Conservation (phyloP, 23 red algal species). For the Pyropia haitanensis region DNA sequence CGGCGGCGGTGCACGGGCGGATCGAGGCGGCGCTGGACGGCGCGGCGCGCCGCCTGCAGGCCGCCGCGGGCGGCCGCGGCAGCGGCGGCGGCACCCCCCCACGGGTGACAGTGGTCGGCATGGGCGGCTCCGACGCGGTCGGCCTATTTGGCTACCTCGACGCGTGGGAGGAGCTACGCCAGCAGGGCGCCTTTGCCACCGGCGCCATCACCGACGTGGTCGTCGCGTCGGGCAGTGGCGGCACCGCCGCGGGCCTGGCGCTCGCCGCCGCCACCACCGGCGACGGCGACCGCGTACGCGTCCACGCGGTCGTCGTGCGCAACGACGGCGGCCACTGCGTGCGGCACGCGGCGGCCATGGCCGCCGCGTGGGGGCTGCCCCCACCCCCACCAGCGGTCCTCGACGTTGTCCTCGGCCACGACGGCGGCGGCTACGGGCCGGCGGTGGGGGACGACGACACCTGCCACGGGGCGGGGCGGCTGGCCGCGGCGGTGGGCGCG, state of each 20-base stretch:
- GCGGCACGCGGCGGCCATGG: slow-evolving; percentile 47
- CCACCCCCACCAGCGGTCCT: slow-evolving; percentile 6
- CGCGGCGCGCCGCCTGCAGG: slow-evolving; percentile 1
- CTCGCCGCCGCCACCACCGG: slow-evolving; percentile 38
- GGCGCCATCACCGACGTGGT: slow-evolving; percentile 25
- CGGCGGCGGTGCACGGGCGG: no score
- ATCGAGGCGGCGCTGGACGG: no score
- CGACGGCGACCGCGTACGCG: neutral
- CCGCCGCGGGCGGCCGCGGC: slow-evolving; percentile 6
- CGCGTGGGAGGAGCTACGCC: slow-evolving; percentile 28
- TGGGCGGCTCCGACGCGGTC: slow-evolving; percentile 56
- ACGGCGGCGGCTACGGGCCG: slow-evolving; percentile 41
- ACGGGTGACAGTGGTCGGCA: slow-evolving; percentile 37
- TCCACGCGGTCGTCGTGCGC: slow-evolving; percentile 41
- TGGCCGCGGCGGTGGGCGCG: slow-evolving; percentile 12
- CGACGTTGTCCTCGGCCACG: slow-evolving; percentile 25
- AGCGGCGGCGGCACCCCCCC: neutral
- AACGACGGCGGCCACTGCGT: slow-evolving; percentile 37
- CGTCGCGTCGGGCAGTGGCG: slow-evolving; percentile 50
- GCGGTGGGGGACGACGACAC: neutral
- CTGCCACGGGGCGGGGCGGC: slow-evolving; percentile 34
- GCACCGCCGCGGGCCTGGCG: slow-evolving; percentile 61
- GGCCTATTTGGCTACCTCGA: slow-evolving; percentile 72
- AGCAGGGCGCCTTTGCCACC: slow-evolving; percentile 13
- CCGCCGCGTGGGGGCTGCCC: slow-evolving; percentile 13